A percentile compares a stretch with the other conserved stretches of the same genome.
These are phyloP conservation scores for Phragmites australis DNA, from an alignment of 176 grass and related monocot species.

Conservation along the genomic window DNA sequence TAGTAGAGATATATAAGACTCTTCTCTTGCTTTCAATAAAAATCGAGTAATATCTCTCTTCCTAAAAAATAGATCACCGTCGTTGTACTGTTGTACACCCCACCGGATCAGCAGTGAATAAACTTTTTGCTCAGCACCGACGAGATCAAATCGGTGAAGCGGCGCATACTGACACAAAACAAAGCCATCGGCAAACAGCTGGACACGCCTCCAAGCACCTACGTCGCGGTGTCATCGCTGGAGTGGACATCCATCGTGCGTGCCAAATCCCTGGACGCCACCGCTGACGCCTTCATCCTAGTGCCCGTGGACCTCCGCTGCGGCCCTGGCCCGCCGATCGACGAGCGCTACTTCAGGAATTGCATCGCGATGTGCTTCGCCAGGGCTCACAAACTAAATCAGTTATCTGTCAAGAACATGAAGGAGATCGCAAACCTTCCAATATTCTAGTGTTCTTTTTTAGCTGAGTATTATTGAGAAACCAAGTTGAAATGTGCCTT, in stretches of 20 bases:
- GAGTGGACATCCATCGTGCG: constrained; percentile 37
- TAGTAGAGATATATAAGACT: too few species aligned
- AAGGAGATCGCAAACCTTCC: too few species aligned
- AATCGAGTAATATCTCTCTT: too few species aligned
- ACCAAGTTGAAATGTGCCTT: too few species aligned
- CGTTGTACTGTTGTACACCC: neutral
- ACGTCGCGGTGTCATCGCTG: constrained; percentile 34
- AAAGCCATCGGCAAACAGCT: neutral
- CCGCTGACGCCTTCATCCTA: neutral
- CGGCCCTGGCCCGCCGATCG: neutral
- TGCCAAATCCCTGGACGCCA: neutral
- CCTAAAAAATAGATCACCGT: too few species aligned
- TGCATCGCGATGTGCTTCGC: constrained; percentile 32
- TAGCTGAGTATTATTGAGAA: too few species aligned
- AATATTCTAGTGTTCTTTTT: too few species aligned
- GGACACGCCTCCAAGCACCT: neutral
- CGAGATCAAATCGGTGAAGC: constrained; percentile 16
- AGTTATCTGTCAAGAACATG: too few species aligned
- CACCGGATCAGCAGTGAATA: neutral
- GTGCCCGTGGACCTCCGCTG: constrained; percentile 16
- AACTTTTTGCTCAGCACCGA: constrained; percentile 12
- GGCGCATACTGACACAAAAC: neutral
- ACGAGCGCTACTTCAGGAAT: constrained; percentile 49
- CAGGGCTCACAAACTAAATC: neutral
- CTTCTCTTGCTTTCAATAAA: too few species aligned